Conservation (phyloP, 2,329 filamentous ascomycete genomes). For the Hortaea werneckii region DNA sequence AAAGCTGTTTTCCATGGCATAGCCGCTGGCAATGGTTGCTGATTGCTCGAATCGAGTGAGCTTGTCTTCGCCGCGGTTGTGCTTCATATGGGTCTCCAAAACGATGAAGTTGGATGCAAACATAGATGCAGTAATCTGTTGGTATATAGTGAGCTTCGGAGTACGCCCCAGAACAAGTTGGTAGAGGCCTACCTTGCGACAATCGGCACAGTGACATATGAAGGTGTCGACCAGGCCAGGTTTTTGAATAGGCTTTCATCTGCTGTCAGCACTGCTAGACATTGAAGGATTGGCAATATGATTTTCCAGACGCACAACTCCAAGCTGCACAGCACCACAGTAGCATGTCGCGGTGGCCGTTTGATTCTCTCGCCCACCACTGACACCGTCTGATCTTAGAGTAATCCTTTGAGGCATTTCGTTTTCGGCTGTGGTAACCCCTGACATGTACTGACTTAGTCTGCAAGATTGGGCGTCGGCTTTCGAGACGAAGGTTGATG, state of each 20-base stretch:
- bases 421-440: no score
- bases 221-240: slow-evolving; percentile 42
- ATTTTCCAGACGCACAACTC: slow-evolving; percentile 35
- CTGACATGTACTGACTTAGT: no score
- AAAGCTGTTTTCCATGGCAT: slow-evolving; percentile 52
- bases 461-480: no score
- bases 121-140: slow-evolving; percentile 52
- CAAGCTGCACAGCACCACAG: slow-evolving; percentile 46
- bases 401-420: no score
- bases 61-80: slow-evolving; percentile 43
- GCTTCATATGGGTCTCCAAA: slow-evolving; percentile 34
- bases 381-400: no score
- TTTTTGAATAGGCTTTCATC: no score
- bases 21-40: slow-evolving; percentile 38
- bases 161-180: slow-evolving; percentile 29
- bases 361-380: no score
- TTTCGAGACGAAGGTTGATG: no score
- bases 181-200: slow-evolving; percentile 28
- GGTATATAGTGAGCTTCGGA: no score
- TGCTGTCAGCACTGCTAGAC: slow-evolving; percentile 26
- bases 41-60: slow-evolving; percentile 39
- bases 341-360: slow-evolving; percentile 52
- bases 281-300: neutral
- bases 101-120: slow-evolving; percentile 51
- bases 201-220: slow-evolving; percentile 52